These are phyloP conservation scores for Ceratobasidium sp. DNA, from an alignment of 1,284 basidiomycete genomes.

Conservation along the genomic window DNA sequence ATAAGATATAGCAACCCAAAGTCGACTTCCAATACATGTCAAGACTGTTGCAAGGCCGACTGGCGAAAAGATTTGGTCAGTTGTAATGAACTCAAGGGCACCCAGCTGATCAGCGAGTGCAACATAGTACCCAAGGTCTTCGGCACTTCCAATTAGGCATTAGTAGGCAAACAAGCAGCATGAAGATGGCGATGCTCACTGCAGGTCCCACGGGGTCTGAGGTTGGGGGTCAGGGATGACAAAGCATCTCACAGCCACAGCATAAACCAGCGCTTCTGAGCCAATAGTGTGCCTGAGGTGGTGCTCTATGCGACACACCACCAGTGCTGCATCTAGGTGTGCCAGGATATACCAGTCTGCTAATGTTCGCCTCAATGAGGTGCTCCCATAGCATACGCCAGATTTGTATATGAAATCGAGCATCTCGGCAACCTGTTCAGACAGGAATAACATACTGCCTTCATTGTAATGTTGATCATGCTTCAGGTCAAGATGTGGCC, in stretches of 20 bases:
- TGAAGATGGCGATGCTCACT: conserved; percentile 45
- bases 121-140: conserved; percentile 14
- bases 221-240: conserved; percentile 47
- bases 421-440: neutral
- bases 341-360: neutral
- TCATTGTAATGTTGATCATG: neutral
- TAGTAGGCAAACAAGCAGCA: neutral
- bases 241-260: conserved; percentile 48
- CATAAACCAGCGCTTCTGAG: conserved; percentile 37
- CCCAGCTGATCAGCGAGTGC: neutral
- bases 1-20: conserved; percentile 4
- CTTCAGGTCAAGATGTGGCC: conserved; percentile 48
- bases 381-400: neutral
- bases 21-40: neutral
- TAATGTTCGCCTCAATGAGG: neutral
- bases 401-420: neutral
- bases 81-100: neutral
- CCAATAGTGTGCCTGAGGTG: conserved; percentile 22
- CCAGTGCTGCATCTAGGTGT: neutral
- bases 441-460: neutral
- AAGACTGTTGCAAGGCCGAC: neutral
- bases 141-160: neutral
- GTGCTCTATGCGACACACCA: conserved; percentile 2
- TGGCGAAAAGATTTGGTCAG: neutral
- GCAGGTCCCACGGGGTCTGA: conserved; percentile 50